Evolutionary conservation across 2,329 filamentous ascomycete species (phyloP).

Genomic region (Chaetothyriales sp.): DNA sequence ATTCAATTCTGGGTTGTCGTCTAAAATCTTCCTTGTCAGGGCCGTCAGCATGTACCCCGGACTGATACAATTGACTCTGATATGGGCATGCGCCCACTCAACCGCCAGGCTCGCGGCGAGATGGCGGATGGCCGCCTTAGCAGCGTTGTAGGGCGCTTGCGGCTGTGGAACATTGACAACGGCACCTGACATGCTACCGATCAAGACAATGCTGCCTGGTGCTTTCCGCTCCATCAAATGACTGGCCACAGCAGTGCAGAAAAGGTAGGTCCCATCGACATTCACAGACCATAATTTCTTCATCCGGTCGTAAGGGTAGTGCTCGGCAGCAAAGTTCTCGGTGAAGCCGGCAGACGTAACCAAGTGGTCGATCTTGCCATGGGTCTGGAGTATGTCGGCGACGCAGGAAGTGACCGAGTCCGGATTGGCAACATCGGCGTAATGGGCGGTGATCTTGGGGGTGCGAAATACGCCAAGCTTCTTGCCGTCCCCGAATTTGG

Average conservation of each 20-base stretch:
- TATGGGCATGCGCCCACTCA: constrained; percentile 79
- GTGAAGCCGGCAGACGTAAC: constrained; percentile 96
- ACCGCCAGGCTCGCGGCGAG: constrained; percentile 77
- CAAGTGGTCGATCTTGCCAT: constrained; percentile 77
- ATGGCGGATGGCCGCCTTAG: constrained; percentile 85
- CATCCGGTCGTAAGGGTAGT: constrained; percentile 81
- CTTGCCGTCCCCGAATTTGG: constrained; percentile 6
- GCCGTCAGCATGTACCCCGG: constrained; percentile 95
- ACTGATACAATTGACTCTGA: constrained; percentile 88
- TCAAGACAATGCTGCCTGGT: constrained; percentile 78
- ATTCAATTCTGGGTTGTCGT: constrained; percentile 81
- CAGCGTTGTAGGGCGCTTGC: constrained; percentile 82
- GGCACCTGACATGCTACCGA: constrained; percentile 84
- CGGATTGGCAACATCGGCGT: constrained; percentile 70
- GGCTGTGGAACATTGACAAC: constrained; percentile 95
- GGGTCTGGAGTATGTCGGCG: constrained; percentile 52
- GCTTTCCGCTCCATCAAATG: constrained; percentile 70
- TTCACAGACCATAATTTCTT: constrained; percentile 92
- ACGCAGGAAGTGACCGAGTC: constrained; percentile 65
- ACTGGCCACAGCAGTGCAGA: constrained; percentile 31
- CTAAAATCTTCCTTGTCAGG: constrained; percentile 82
- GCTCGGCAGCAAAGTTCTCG: constrained; percentile 85
- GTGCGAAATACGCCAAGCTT: constrained; percentile 34
- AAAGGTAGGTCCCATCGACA: constrained; percentile 45
- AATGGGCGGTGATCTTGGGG: constrained; percentile 80